Evolutionary conservation across 495 filamentous ascomycete genomes (phyloP), one percentile per base, ranked within the genome.

Genomic region (Penicillium roqueforti): DNA sequence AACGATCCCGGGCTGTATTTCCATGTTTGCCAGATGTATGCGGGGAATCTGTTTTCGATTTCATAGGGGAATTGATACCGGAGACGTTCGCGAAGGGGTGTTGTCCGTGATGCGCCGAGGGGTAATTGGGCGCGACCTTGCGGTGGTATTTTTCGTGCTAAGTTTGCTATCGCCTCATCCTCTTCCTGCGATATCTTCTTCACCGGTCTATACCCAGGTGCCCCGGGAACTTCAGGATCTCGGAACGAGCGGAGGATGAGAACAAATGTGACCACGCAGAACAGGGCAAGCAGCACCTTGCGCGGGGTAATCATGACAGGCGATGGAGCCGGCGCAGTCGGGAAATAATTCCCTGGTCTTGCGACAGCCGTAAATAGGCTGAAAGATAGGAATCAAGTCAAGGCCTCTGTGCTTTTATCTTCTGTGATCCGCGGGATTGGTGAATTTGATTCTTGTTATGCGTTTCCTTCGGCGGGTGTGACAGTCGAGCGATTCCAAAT

Each of bases 1-100:
- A 82, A 76, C n/a, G 87, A 87, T 1, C 85, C 80, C 1, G 95
- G 93, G 1, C 84, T 87, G 67, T 86, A 88, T 71, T 95, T 96
- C 93, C 93, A 98, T 36, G 93, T 98, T 76, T 98, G 93, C 93
- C 93, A 98, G 55, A 98, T 95, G 71, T 95, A 98, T 25, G 91
- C 92, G 0, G 93, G 93, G 69, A 98, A 98, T 68, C 89, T 92
- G 52, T 76, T 68, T 57, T 89, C 84, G 42, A 91, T 80, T 59
- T 95, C 86, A 74, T 97, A 98, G 11, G 92, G 91, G 66, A 92
- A 98, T 61, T 95, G 87, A 75, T 95, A 96, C 34, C 83, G 87
- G 46, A 98, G 79, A 62, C 91, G 91, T 28, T 96, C 88, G 63
- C 84, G 80, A 16, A 97, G 73, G 10, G 88, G 83, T 61, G 74